These are phyloP conservation scores for Ambrosia hybrid DNA, from an alignment of 140 eudicot species.

Conservation along the genomic window DNA sequence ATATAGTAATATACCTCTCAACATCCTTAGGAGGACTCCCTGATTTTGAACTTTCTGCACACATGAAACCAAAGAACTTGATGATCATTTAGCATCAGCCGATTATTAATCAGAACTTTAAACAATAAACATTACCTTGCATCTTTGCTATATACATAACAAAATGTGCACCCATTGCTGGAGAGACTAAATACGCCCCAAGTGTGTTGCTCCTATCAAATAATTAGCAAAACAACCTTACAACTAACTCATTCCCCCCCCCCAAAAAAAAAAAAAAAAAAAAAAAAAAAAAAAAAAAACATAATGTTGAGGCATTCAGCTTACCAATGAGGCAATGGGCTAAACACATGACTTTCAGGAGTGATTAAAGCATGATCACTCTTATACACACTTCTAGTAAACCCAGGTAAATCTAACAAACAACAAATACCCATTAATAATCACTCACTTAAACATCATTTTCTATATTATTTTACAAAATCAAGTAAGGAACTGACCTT, in stretches of 20 bases:
- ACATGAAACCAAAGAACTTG: slow-evolving; percentile 4
- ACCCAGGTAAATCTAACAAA: slow-evolving; percentile 87
- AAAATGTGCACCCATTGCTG: slow-evolving; percentile 89
- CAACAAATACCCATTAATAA: slow-evolving; percentile 16
- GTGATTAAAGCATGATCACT: slow-evolving; percentile 93
- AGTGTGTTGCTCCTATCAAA: slow-evolving; percentile 66
- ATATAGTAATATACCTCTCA: slow-evolving; percentile 92
- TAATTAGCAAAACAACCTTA: slow-evolving; percentile 7
- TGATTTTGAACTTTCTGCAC: slow-evolving; percentile 76
- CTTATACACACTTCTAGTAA: slow-evolving; percentile 83
- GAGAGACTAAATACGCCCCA: slow-evolving; percentile 84
- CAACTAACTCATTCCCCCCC: not conserved
- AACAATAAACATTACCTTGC: slow-evolving; percentile 56
- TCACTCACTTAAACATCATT: slow-evolving; percentile 11
- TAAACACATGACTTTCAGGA: slow-evolving; percentile 93
- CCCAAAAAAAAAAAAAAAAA: not conserved
- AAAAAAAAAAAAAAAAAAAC: not conserved
- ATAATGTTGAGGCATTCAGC: slow-evolving; percentile 21
- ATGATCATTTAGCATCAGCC: not conserved
- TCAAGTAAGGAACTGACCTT: slow-evolving; percentile 52
- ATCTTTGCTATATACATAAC: slow-evolving; percentile 94
- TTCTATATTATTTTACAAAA: slow-evolving; percentile 4
- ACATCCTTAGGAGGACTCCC: slow-evolving; percentile 61
- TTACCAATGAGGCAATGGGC: slow-evolving; percentile 93
- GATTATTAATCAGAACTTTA: not conserved